Evolutionary conservation across 2,329 filamentous ascomycete species (phyloP), one percentile per base, ranked within the genome.

Genomic region (Coniosporium tulheliwenetii): DNA sequence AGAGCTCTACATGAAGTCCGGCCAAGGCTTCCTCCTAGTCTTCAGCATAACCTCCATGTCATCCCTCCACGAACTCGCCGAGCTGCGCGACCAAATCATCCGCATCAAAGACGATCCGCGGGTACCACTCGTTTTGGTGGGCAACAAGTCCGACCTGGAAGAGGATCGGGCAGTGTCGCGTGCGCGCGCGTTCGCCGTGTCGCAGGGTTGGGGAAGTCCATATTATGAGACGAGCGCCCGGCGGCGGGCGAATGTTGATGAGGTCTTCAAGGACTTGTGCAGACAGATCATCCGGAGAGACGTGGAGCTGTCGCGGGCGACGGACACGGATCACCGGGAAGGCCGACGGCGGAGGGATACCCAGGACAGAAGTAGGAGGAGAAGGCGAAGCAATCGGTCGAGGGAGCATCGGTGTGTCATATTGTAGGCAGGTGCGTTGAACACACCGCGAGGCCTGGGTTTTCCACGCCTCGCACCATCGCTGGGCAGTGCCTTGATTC

Each of bases 141-240:
- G 85, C 46, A 94, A 93, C 69, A 93, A 93, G 62, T 82, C 81
- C 44, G 85, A 94, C 54, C 70, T 94, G 36, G 85, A 91, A 61
- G 85, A 93, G 56, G 82, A 87, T 57, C 77, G 85, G 29, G 75
- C 73, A 14, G 82, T 94, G 8, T 77, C 81, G 10, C 75, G 85
- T 39, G 79, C 81, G 45, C 79, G 79, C 50, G 86, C 84, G 5
- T 93, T 93, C 55, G 73, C 80, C 30, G 73, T 93, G 47, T 86
- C 83, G n/a, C 84, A 91, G 55, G 74, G 73, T 53, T 94, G 86
- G 86, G 81, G 80, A 14, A 78, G 79, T 50, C 86, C 86, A 0
- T 94, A 93, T 59, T 94, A 93, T 55, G 86, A 94, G 64, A 81
- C 86, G 31, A 89, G 82, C 47, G 86, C 86, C 39, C 71, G 86